These are phyloP conservation scores for Endocalyx cinctus DNA, from an alignment of 2,329 filamentous ascomycete species.

Conservation along the genomic window DNA sequence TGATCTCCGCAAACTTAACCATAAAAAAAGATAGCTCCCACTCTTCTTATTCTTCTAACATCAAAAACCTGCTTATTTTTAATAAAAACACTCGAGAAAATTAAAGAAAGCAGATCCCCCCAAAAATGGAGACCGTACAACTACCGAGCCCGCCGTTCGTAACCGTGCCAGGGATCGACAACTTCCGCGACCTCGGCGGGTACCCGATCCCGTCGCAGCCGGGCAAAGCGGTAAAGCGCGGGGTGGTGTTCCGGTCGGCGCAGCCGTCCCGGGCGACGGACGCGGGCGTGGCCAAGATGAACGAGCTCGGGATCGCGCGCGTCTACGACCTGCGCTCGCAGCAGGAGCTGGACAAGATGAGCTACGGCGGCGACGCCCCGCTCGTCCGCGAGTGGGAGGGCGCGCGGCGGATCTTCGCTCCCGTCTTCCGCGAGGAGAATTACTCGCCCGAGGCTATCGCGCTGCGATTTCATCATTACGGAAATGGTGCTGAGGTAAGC, in stretches of 20 bases:
- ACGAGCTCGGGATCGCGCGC: constrained; percentile 51
- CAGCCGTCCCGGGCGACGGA: constrained; percentile 56
- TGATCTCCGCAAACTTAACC: too few species aligned
- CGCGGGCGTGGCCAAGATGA: constrained; percentile 46
- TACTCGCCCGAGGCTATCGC: constrained; percentile 52
- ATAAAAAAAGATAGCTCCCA: too few species aligned
- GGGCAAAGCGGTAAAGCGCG: constrained; percentile 39
- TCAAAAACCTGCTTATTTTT: too few species aligned
- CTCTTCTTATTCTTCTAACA: too few species aligned
- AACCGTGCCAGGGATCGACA: constrained; percentile 51
- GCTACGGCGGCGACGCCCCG: constrained; percentile 22
- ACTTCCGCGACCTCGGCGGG: constrained; percentile 63
- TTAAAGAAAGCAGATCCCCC: too few species aligned
- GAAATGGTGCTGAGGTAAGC: constrained; percentile 33
- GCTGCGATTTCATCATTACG: constrained; percentile 49
- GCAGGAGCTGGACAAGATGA: constrained; percentile 51
- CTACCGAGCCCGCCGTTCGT: constrained; percentile 37
- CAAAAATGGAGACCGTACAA: constrained; percentile 2
- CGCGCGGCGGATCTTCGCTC: constrained; percentile 49
- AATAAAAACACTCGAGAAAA: too few species aligned
- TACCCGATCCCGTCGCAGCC: constrained; percentile 37
- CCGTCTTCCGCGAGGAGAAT: constrained; percentile 53
- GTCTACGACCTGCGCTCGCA: constrained; percentile 18
- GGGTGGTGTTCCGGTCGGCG: constrained; percentile 61
- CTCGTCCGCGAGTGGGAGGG: constrained; percentile 40